These are phyloP conservation scores for Ceratocystis alfenasii DNA, from an alignment of 2,329 filamentous ascomycete genomes.

Conservation along the genomic window DNA sequence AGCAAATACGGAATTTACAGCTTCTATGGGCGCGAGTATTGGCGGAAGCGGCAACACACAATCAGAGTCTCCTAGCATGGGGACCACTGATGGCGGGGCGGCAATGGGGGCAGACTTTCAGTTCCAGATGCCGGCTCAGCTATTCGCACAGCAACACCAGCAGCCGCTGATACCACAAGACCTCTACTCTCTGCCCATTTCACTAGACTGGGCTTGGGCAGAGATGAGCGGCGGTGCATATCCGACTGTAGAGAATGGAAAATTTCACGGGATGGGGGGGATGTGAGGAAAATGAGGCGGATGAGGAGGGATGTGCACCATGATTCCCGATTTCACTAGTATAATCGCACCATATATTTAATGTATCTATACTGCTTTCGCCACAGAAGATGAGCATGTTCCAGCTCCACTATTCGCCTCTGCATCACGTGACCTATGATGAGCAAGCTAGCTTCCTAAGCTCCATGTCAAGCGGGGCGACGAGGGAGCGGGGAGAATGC, in stretches of 20 bases:
- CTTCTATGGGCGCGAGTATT: slow-evolving; percentile 23
- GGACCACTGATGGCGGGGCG: not conserved
- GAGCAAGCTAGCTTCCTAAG: not conserved
- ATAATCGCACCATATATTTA: not conserved
- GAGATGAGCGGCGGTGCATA: slow-evolving; percentile 56
- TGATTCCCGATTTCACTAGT: not conserved
- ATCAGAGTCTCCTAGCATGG: not conserved
- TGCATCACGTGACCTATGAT: not conserved
- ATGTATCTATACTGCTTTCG: not conserved
- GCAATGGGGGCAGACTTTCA: not conserved
- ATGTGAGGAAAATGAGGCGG: not conserved
- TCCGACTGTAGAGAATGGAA: slow-evolving; percentile 52
- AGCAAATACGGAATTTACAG: slow-evolving; percentile 12
- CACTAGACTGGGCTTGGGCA: slow-evolving; percentile 76
- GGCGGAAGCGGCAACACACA: not conserved
- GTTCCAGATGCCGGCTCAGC: not conserved
- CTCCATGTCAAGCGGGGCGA: not conserved
- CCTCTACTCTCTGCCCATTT: slow-evolving; percentile 92
- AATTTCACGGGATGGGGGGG: slow-evolving; percentile 30
- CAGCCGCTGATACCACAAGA: slow-evolving; percentile 87
- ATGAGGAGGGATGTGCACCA: not conserved
- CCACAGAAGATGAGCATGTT: not conserved
- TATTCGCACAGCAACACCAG: slow-evolving; percentile 32
- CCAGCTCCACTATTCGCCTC: not conserved
- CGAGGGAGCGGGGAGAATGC: not conserved